Base-by-base conservation (phyloP, 352 stramenopile genomes). In the Pythium insidiosum region DNA sequence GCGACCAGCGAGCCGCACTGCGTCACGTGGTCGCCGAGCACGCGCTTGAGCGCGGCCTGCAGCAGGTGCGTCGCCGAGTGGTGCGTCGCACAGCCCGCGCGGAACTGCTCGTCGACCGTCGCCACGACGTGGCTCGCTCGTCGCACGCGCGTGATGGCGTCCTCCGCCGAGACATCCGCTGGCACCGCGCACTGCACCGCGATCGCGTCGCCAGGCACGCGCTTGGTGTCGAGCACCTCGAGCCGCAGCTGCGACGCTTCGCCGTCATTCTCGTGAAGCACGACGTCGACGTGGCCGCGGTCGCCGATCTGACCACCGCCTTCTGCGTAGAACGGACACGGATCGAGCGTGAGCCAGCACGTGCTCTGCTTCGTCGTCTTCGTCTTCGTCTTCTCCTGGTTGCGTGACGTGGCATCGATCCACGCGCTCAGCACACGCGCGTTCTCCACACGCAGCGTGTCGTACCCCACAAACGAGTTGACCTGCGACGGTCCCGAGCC, bases 11-110 rank as follows among this genome's bases (percentile, higher is more conserved):
- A 90, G 1, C 81, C 81, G 31, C 59, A 63, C 52, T 94, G 81
- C 3, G 74, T 75, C 33, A 91, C 70, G 47, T 90, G 72, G 28
- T 80, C 65, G 25, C 77, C 76, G 23, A 92, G 43, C 23, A 84
- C 71, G 10, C 58, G 47, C 35, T 84, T 84, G 2, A 94, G 60
- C 18, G 75, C 76, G 29, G 55, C 38, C 48, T 94, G 78, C 2
- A 94, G 63, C 29, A 92, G 40, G 40, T 94, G 81, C 10, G 81
- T 92, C 19, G 77, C 75, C 23, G 76, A 82, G 69, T 94, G 81
- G 38, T 94, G 78, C 3, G 70, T 61, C 38, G 60, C 51, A 38
- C 74, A 84, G 11, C 73, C 61, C n/a, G 37, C 43, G 22, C 72
- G 75, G 28, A 80, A 75, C 36, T 50, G 59, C 12, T 21, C 30